Percentiles rank a stretch among this genome's conserved stretches.
Conservation (phyloP, 345 rosid species). For the Xanthoceras sorbifolium region DNA sequence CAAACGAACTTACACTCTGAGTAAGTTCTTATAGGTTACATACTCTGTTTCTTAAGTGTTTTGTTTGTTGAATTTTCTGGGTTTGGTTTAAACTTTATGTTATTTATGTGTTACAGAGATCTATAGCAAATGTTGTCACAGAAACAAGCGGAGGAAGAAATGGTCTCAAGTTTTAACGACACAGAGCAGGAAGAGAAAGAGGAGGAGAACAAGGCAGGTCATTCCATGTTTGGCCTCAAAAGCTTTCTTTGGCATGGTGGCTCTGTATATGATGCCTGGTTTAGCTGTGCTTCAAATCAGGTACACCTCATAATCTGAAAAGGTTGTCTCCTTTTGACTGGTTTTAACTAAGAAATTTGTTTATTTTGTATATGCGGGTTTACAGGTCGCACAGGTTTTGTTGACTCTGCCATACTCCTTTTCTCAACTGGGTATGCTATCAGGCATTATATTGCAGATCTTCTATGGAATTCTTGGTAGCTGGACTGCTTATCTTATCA, state of each 20-base stretch:
- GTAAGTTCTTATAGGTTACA: neutral
- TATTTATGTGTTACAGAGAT: slow-evolving; percentile 30
- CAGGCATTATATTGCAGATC: slow-evolving; percentile 73
- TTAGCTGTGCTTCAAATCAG: slow-evolving; percentile 88
- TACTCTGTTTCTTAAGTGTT: neutral
- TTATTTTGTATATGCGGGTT: slow-evolving; percentile 6
- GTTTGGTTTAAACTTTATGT: slow-evolving; percentile 23
- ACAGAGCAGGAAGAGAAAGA: slow-evolving; percentile 38
- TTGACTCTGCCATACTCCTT: slow-evolving; percentile 87
- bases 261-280: slow-evolving; percentile 90
- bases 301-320: slow-evolving; percentile 20
- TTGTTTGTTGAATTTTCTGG: slow-evolving; percentile 13
- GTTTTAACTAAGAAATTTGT: neutral
- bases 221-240: slow-evolving; percentile 43
- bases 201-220: slow-evolving; percentile 29
- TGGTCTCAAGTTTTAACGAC: slow-evolving; percentile 48
- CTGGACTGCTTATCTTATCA: slow-evolving; percentile 94
- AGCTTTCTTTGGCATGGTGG: slow-evolving; percentile 84
- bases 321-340: neutral
- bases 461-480: slow-evolving; percentile 78
- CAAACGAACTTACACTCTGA: neutral
- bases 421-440: slow-evolving; percentile 88
- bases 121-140: slow-evolving; percentile 37
- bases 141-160: slow-evolving; percentile 54
- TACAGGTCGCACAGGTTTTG: slow-evolving; percentile 87